phyloP scores from a whole-genome alignment of 2,329 filamentous ascomycete genomes.

The Xylaria polymorpha region DNA sequence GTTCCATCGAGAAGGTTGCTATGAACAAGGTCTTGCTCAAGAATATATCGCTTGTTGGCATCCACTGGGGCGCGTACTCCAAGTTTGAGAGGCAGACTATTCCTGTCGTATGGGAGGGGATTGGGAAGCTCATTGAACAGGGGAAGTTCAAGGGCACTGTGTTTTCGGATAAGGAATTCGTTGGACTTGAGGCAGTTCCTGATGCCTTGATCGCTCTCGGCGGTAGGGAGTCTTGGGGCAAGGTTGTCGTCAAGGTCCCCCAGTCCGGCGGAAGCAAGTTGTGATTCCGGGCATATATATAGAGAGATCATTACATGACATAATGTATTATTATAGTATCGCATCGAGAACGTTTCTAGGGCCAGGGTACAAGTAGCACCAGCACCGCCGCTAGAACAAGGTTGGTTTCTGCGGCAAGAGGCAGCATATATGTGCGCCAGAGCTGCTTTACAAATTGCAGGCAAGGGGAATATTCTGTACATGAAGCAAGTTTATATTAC shows the following conservation, averaged over 20 bases:
- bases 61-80: constrained; percentile 92
- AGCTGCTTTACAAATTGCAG: background rate
- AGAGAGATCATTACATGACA: background rate
- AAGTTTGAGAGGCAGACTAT: constrained; percentile 77
- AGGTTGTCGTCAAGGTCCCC: constrained; percentile 89
- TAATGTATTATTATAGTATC: constrained; percentile 2
- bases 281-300: constrained; percentile 47
- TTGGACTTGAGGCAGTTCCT: constrained; percentile 82
- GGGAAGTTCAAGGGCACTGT: constrained; percentile 86
- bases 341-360: background rate
- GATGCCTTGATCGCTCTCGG: constrained; percentile 82
- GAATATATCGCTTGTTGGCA: constrained; percentile 88
- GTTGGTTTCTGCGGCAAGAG: background rate
- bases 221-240: constrained; percentile 89
- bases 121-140: constrained; percentile 79
- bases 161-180: constrained; percentile 84
- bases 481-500: background rate
- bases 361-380: background rate
- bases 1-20: constrained; percentile 88
- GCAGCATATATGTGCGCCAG: background rate
- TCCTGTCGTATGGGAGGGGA: constrained; percentile 80
- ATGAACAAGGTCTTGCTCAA: constrained; percentile 93
- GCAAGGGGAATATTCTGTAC: background rate
- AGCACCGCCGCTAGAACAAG: background rate
- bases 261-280: constrained; percentile 71